phyloP scores from a whole-genome alignment of 176 grass and related monocot genomes.

The Triticum monococcum region DNA sequence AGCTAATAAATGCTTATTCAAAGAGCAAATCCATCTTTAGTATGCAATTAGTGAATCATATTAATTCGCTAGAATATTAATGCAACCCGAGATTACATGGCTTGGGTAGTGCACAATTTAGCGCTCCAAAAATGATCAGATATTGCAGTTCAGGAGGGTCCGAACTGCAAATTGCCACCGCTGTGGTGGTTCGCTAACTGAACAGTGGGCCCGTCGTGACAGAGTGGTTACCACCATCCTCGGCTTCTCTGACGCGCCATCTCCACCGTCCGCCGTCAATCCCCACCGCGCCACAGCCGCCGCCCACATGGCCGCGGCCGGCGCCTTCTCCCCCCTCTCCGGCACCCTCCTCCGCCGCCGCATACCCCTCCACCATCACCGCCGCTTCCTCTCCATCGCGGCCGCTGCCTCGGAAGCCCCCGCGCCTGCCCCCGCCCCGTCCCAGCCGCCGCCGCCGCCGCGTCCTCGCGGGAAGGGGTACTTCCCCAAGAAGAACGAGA shows the following conservation, averaged over 20 bases:
- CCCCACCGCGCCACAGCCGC: constrained; percentile 1
- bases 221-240: background rate
- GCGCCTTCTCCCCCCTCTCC: constrained; percentile 35
- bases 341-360: constrained; percentile 29
- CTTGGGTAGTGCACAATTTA: background rate
- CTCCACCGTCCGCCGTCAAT: constrained; percentile 44
- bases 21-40: no score
- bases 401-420: constrained; percentile 31
- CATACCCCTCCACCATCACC: constrained; percentile 13
- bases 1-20: background rate
- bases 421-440: constrained; percentile 21
- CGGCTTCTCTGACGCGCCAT: constrained; percentile 32
- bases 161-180: background rate
- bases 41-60: no score
- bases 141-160: background rate
- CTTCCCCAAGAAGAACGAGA: constrained; percentile 83
- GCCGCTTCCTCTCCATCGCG: constrained; percentile 38
- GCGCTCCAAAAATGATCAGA: background rate
- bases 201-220: background rate
- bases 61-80: no score
- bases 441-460: constrained; percentile 25
- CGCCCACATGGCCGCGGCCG: constrained; percentile 22
- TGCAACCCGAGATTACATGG: no score
- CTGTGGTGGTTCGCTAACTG: background rate
- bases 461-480: constrained; percentile 32